A percentile compares a stretch with the other conserved stretches of the same genome.
Conservation (phyloP, 2,329 filamentous ascomycete genomes). For the Nothopassalora personata region DNA sequence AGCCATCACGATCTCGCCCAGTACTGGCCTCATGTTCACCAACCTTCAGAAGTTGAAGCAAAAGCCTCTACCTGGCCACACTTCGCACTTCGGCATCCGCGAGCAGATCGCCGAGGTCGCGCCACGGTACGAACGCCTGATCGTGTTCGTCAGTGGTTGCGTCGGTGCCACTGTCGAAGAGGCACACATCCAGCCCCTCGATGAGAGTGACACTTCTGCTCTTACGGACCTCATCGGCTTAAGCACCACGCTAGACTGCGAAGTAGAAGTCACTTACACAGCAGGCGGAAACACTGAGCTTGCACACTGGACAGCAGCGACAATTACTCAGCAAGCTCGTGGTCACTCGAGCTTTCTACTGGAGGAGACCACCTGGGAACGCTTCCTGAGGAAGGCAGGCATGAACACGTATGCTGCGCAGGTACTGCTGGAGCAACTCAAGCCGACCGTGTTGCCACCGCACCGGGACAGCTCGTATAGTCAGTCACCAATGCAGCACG, state of each 20-base stretch:
- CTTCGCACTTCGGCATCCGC: slow-evolving; percentile 42
- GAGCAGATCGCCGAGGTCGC: slow-evolving; percentile 52
- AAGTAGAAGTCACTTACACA: slow-evolving; percentile 36
- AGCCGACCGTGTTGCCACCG: slow-evolving; percentile 21
- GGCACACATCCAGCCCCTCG: slow-evolving; percentile 14
- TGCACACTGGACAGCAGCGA: slow-evolving; percentile 36
- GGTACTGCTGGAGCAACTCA: slow-evolving; percentile 50
- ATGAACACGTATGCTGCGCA: slow-evolving; percentile 70
- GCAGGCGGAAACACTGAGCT: slow-evolving; percentile 40
- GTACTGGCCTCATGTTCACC: slow-evolving; percentile 63
- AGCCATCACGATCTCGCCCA: slow-evolving; percentile 67
- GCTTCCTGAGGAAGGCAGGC: slow-evolving; percentile 60
- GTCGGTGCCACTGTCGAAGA: not conserved
- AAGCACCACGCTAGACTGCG: slow-evolving; percentile 35
- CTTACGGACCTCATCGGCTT: slow-evolving; percentile 41
- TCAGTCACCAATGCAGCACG: not conserved
- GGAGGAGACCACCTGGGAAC: slow-evolving; percentile 62
- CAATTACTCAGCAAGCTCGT: slow-evolving; percentile 39
- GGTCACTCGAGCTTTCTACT: slow-evolving; percentile 19
- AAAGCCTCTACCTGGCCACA: slow-evolving; percentile 60
- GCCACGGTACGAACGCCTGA: slow-evolving; percentile 59
- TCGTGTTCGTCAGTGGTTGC: slow-evolving; percentile 41
- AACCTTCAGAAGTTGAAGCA: slow-evolving; percentile 69
- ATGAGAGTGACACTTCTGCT: slow-evolving; percentile 30
- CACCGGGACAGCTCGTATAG: not conserved